phyloP scores from a whole-genome alignment of 2,329 filamentous ascomycete genomes.

The Ophiocordyceps camponoti-leonardi region DNA sequence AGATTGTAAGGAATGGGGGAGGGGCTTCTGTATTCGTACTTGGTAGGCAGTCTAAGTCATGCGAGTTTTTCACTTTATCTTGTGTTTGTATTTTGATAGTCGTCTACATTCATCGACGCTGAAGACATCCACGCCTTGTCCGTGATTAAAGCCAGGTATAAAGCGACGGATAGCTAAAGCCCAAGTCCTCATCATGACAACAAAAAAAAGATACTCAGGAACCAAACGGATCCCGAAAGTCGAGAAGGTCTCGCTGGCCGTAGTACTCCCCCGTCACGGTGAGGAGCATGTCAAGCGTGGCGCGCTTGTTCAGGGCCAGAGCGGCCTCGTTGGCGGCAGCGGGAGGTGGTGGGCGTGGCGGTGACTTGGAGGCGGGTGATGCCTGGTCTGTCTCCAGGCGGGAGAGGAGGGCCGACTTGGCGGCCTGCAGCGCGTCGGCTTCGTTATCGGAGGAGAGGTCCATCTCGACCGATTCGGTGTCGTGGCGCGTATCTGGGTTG shows the following conservation, averaged over 20 bases:
- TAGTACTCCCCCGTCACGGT: conserved; percentile 78
- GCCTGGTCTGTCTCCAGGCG: conserved; percentile 15
- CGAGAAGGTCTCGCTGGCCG: conserved; percentile 72
- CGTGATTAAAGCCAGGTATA: too few species aligned
- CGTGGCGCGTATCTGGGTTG: background rate
- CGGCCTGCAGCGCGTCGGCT: conserved; percentile 25
- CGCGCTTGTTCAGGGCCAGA: conserved; percentile 34
- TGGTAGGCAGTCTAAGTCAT: too few species aligned
- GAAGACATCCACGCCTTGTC: too few species aligned
- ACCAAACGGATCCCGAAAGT: conserved; percentile 48
- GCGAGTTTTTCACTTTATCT: too few species aligned
- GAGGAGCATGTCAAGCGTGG: conserved; percentile 84
- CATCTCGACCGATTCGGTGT: conserved; percentile 21
- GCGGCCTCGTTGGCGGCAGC: conserved; percentile 10
- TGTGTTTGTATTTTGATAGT: too few species aligned
- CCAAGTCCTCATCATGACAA: background rate
- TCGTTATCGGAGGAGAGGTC: conserved; percentile 21
- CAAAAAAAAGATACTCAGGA: conserved; percentile 1
- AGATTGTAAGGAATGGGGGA: too few species aligned
- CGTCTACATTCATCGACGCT: too few species aligned
- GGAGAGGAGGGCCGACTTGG: conserved; percentile 29
- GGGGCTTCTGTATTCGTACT: too few species aligned
- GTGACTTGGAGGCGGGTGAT: background rate
- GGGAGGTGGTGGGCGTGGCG: conserved; percentile 7
- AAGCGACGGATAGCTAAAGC: too few species aligned